phyloP scores from a whole-genome alignment of 148 eudicot species.

The Chenopodium berlandieri region DNA sequence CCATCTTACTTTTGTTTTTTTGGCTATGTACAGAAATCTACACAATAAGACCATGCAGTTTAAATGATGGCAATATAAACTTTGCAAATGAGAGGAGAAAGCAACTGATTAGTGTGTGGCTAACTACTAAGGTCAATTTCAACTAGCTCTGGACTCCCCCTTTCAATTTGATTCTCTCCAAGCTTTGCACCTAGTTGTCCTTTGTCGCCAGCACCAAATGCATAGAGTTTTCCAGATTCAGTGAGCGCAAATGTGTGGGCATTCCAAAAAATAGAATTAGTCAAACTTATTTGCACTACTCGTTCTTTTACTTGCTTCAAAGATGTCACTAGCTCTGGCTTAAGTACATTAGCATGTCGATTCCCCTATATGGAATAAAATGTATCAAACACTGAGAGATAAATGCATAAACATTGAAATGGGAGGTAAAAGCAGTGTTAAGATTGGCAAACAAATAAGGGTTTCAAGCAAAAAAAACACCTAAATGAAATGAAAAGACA shows the following conservation, averaged over 20 bases:
- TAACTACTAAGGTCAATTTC: slow-evolving; percentile 58
- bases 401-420: too few relatives aligned
- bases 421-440: too few relatives aligned
- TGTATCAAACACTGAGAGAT: neutral
- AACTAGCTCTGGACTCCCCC: slow-evolving; percentile 58
- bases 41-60: slow-evolving; percentile 25
- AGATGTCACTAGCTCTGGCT: slow-evolving; percentile 65
- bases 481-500: too few relatives aligned
- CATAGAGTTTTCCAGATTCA: slow-evolving; percentile 74
- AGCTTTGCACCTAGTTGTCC: slow-evolving; percentile 88
- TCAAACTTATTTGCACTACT: slow-evolving; percentile 80
- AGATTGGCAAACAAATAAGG: too few relatives aligned
- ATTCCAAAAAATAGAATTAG: slow-evolving; percentile 67
- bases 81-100: neutral
- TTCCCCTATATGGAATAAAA: slow-evolving; percentile 41
- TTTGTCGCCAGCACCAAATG: slow-evolving; percentile 84
- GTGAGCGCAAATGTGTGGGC: slow-evolving; percentile 91
- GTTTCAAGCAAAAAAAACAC: too few relatives aligned
- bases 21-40: slow-evolving; percentile 35
- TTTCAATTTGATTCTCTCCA: slow-evolving; percentile 50
- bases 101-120: neutral
- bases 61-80: slow-evolving; percentile 18
- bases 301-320: slow-evolving; percentile 60
- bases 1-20: slow-evolving; percentile 7
- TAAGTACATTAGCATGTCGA: slow-evolving; percentile 60